Percentiles rank a stretch among this genome's conserved stretches.
Evolutionary conservation across 2,329 filamentous ascomycete genomes (phyloP).

Genomic region (Blastomyces silverae): DNA sequence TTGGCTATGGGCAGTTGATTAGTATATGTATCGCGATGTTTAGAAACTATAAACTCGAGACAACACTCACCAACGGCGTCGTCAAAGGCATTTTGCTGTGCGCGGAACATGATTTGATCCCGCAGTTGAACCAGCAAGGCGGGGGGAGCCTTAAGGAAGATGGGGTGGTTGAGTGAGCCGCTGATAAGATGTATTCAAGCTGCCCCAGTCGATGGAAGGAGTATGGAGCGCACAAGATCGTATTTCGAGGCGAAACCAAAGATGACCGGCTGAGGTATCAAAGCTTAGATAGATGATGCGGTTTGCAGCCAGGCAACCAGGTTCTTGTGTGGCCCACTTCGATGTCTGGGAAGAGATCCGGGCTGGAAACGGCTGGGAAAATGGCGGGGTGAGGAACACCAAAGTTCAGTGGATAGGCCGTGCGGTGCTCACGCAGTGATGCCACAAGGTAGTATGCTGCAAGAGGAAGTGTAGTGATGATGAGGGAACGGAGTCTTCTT

Average conservation of each 20-base stretch:
- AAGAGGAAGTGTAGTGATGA: not conserved
- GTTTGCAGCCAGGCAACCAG: conserved; percentile 4
- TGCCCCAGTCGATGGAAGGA: not conserved
- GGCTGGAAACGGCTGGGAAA: not conserved
- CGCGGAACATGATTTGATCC: conserved; percentile 48
- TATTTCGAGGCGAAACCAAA: not conserved
- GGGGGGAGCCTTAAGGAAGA: not conserved
- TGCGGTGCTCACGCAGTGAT: not conserved
- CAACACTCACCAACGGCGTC: conserved; percentile 59
- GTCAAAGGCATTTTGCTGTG: conserved; percentile 62
- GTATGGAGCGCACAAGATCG: not conserved
- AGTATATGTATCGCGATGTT: not conserved
- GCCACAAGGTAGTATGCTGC: not conserved
- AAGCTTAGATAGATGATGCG: not conserved
- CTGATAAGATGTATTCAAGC: not conserved
- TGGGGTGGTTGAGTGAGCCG: not conserved
- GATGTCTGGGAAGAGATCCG: not conserved
- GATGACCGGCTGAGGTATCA: not conserved
- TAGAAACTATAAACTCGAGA: not conserved
- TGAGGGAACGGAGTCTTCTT: not conserved
- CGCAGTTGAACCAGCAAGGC: not conserved
- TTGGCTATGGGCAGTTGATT: conserved; percentile 47
- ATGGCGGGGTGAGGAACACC: not conserved
- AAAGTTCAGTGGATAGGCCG: not conserved
- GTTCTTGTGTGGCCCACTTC: not conserved